Percentiles rank a stretch among this genome's conserved stretches.
Conservation (phyloP, 805 yeast genomes). For the Candida awuae region DNA sequence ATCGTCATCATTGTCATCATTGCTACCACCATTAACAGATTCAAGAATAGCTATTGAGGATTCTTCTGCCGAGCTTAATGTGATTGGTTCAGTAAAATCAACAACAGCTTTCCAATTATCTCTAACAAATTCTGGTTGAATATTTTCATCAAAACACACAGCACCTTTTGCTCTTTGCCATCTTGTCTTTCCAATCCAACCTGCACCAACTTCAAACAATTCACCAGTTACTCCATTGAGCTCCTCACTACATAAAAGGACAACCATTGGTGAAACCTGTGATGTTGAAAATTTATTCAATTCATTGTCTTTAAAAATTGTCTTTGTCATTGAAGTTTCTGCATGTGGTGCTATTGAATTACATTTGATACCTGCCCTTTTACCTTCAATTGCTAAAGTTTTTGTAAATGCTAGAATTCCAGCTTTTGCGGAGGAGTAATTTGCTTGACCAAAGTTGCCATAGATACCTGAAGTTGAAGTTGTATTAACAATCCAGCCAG, state of each 20-base stretch:
- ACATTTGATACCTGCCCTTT: slow-evolving; percentile 62
- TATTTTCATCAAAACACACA: slow-evolving; percentile 44
- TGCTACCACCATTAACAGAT: slow-evolving; percentile 45
- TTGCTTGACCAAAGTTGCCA: slow-evolving; percentile 96
- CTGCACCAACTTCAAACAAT: slow-evolving; percentile 89
- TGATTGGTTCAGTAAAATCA: slow-evolving; percentile 50
- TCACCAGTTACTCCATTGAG: slow-evolving; percentile 61
- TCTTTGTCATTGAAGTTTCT: slow-evolving; percentile 93
- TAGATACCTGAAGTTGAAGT: slow-evolving; percentile 95
- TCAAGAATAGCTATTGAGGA: slow-evolving; percentile 71
- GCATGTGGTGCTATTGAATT: slow-evolving; percentile 95
- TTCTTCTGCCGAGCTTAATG: slow-evolving; percentile 61
- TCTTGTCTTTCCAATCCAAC: slow-evolving; percentile 92
- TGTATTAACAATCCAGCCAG: slow-evolving; percentile 79
- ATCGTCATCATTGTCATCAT: slow-evolving; percentile 35
- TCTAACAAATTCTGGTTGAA: slow-evolving; percentile 58
- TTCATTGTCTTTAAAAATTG: slow-evolving; percentile 74
- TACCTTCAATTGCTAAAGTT: slow-evolving; percentile 88
- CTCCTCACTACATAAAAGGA: slow-evolving; percentile 67
- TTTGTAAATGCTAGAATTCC: slow-evolving; percentile 80
- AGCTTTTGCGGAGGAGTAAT: slow-evolving; percentile 89
- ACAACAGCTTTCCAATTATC: slow-evolving; percentile 59
- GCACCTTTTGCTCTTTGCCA: slow-evolving; percentile 92
- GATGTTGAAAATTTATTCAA: slow-evolving; percentile 77
- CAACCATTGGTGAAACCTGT: slow-evolving; percentile 85